These are phyloP conservation scores for Candida oleophila DNA, from an alignment of 805 yeast genomes.

Conservation along the genomic window DNA sequence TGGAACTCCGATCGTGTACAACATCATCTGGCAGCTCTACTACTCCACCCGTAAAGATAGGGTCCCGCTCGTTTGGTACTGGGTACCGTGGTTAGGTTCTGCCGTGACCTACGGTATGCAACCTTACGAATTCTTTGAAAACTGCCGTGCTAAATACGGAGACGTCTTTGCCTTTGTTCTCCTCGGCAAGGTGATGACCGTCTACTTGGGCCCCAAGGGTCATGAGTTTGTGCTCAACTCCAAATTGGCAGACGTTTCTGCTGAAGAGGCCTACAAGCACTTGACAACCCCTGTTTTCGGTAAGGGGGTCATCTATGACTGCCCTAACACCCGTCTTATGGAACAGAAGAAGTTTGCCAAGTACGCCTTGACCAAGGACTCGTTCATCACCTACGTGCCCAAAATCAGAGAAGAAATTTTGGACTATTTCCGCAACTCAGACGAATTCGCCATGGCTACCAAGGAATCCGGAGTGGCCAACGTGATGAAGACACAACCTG, in stretches of 20 bases:
- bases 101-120: conserved; percentile 88
- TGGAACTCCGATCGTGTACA: conserved; percentile 61
- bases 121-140: conserved; percentile 86
- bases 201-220: conserved; percentile 94
- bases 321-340: conserved; percentile 91
- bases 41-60: conserved; percentile 77
- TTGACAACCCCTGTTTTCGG: conserved; percentile 99
- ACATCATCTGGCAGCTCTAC: conserved; percentile 61
- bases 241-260: conserved; percentile 83
- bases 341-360: conserved; percentile 98
- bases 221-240: conserved; percentile 95
- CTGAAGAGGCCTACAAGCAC: conserved; percentile 94
- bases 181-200: conserved; percentile 92
- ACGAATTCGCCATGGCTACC: conserved; percentile 43
- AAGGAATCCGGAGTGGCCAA: conserved; percentile 49
- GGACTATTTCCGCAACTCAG: conserved; percentile 58
- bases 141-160: conserved; percentile 79
- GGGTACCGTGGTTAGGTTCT: conserved; percentile 95
- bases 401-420: conserved; percentile 75
- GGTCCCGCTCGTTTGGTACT: conserved; percentile 86
- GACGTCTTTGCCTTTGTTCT: conserved; percentile 89
- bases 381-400: conserved; percentile 86
- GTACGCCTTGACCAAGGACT: conserved; percentile 79
- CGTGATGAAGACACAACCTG: conserved; percentile 86
- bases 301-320: conserved; percentile 95